Percentiles rank a stretch among this genome's conserved stretches.
Evolutionary conservation across 2,329 filamentous ascomycete species (phyloP).

Genomic region (Hymenoscyphus infarciens): DNA sequence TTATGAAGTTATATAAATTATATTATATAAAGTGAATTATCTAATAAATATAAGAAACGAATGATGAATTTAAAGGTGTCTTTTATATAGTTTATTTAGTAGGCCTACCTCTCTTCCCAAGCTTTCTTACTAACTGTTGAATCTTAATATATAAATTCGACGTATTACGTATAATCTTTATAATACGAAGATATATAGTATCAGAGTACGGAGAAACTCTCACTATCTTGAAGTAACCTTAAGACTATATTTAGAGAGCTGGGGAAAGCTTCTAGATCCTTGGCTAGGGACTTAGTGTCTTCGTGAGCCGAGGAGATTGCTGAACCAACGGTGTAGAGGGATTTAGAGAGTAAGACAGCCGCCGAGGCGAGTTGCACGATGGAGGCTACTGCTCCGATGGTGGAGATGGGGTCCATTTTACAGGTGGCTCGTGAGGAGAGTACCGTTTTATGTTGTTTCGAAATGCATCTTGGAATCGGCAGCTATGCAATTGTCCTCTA

Average conservation of each 20-base stretch:
- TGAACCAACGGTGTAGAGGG: slow-evolving; percentile 21
- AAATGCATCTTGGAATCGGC: too few species aligned
- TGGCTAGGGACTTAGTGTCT: slow-evolving; percentile 22
- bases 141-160: slow-evolving; percentile 25
- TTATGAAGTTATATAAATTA: too few species aligned
- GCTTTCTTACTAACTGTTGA: slow-evolving; percentile 21
- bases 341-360: slow-evolving; percentile 24
- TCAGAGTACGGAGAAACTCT: slow-evolving; percentile 21
- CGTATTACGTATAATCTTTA: slow-evolving; percentile 27
- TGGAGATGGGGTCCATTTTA: slow-evolving; percentile 21
- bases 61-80: too few species aligned
- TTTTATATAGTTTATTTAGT: too few species aligned
- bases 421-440: too few species aligned
- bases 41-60: too few species aligned
- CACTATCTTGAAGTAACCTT: slow-evolving; percentile 19
- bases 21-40: too few species aligned
- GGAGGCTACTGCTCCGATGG: slow-evolving; percentile 21
- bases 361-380: slow-evolving; percentile 21
- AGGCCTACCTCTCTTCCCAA: slow-evolving; percentile 23
- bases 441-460: too few species aligned
- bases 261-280: slow-evolving; percentile 19
- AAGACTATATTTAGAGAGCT: slow-evolving; percentile 24
- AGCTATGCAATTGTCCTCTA: too few species aligned
- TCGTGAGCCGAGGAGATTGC: slow-evolving; percentile 21
- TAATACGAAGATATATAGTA: slow-evolving; percentile 25